These are phyloP conservation scores for Fusarium goolgardi DNA, from an alignment of 2,329 filamentous ascomycete genomes.

Conservation along the genomic window DNA sequence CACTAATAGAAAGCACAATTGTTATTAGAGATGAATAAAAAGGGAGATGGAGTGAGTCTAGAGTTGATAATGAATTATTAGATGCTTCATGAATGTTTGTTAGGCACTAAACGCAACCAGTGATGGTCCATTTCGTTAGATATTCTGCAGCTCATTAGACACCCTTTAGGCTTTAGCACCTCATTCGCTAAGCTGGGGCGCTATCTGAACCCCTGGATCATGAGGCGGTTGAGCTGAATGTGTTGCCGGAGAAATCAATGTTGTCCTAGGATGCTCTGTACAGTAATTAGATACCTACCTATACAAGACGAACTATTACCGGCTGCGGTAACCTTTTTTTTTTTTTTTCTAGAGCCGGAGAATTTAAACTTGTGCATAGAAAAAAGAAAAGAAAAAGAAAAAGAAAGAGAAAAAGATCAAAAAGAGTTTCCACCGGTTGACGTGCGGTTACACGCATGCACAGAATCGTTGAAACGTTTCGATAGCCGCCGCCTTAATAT, in stretches of 20 bases:
- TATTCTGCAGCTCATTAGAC: constrained; percentile 7
- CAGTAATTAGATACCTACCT: background rate
- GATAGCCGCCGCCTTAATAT: constrained; percentile 32
- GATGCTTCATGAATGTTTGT: constrained; percentile 15
- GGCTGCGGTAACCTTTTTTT: background rate
- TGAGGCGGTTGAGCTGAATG: constrained; percentile 23
- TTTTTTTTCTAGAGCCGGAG: background rate
- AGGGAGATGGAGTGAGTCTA: constrained; percentile 3
- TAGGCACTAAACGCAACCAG: constrained; percentile 6
- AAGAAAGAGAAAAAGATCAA: background rate
- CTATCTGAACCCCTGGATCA: constrained; percentile 8
- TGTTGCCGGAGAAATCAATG: constrained; percentile 18
- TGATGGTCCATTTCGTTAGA: background rate
- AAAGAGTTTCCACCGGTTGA: background rate
- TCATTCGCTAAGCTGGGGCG: constrained; percentile 24
- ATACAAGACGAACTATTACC: background rate
- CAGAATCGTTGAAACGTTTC: constrained; percentile 23
- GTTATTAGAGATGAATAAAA: constrained; percentile 4
- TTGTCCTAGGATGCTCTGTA: background rate
- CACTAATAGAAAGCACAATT: background rate
- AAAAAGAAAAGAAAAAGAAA: background rate
- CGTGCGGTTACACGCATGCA: constrained; percentile 29
- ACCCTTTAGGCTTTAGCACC: constrained; percentile 18
- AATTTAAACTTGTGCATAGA: background rate
- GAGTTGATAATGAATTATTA: background rate